Base-by-base conservation (phyloP, 2,329 filamentous ascomycete genomes). In the Ceratocystis alfenasii region DNA sequence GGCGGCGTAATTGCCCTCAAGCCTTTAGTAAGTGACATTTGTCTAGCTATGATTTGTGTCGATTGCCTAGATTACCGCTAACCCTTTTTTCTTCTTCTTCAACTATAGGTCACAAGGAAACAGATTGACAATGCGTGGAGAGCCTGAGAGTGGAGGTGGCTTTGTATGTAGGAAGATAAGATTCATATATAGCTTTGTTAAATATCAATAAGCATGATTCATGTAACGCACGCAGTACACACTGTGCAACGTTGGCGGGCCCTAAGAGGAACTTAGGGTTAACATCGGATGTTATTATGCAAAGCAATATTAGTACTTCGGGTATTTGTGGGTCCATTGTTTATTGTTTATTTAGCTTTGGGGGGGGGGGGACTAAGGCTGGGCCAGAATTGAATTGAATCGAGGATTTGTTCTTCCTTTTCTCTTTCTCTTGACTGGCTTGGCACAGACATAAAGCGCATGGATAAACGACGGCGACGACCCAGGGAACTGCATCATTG, bases 1-100 rank as follows among this genome's bases (percentile, higher is more conserved):
- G 80, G 83, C 48, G 91, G 90, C 59, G 93, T 96, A 17, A 75
- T 86, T 69, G 83, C 89, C 66, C 78, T 97, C 72, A 87, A 87
- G 64, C 94, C 94, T 33, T 85, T 97, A 83, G 94, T 96, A 80
- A 79, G 88, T 68, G 25, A 50, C 36, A 15, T 15, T 41, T 41
- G 36, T 15, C 36, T 45, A 25, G 57, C 44, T 25, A 17, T 65
- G n/a, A 22, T n/a, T 41, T 67, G 2, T 62, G 22, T 25, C 12
- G 45, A 30, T 10, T 22, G 15, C 45, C n/a, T 57, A 8, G 15
- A 44, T 46, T 20, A 44, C 44, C 55, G 66, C 76, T 80, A 73
- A 81, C 4, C 22, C 46, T 45, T 17, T 63, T 62, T 30, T 41
- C 33, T 41, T 41, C 36, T 41, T 41, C 7, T 62, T 30, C 45